These are phyloP conservation scores for Tremella yokohamensis DNA, from an alignment of 768 basidiomycete genomes.

Conservation along the genomic window DNA sequence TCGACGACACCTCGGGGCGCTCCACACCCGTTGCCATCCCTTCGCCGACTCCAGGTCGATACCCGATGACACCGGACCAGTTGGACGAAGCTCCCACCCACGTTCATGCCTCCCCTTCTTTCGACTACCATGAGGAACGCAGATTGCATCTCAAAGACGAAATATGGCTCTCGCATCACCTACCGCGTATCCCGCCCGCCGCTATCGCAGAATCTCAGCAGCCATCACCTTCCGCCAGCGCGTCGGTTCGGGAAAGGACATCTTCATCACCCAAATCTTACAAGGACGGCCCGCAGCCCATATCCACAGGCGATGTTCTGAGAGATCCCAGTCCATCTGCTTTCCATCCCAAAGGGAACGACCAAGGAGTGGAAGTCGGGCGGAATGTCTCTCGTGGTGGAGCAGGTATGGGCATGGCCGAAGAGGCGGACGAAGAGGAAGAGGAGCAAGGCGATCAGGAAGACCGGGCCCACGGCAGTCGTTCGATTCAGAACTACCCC, in stretches of 20 bases:
- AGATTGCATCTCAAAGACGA: conserved; percentile 46
- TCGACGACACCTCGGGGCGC: no score
- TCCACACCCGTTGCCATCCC: no score
- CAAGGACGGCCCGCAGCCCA: not conserved
- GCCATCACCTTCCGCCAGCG: conserved; percentile 3
- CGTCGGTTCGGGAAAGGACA: not conserved
- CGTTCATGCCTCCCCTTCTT: conserved; percentile 38
- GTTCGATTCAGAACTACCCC: not conserved
- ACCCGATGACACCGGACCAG: no score
- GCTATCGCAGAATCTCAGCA: conserved; percentile 15
- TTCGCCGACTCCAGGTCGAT: no score
- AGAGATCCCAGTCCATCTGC: conserved; percentile 17
- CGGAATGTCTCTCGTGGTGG: conserved; percentile 7
- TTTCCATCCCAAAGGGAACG: conserved; percentile 12
- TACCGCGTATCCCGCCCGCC: conserved; percentile 41
- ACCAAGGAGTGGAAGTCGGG: conserved; percentile 8
- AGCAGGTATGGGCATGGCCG: not conserved
- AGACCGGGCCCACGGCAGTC: not conserved
- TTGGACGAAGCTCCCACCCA: not conserved
- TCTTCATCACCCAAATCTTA: not conserved
- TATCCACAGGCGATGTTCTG: not conserved
- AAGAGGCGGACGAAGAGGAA: not conserved
- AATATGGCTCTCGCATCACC: conserved; percentile 47
- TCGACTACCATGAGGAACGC: conserved; percentile 51
- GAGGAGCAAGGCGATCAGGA: conserved; percentile 8